Percentiles rank a stretch among this genome's conserved stretches.
Conservation (phyloP, 192 early-diverging fungal species). For the Mortierella antarctica region DNA sequence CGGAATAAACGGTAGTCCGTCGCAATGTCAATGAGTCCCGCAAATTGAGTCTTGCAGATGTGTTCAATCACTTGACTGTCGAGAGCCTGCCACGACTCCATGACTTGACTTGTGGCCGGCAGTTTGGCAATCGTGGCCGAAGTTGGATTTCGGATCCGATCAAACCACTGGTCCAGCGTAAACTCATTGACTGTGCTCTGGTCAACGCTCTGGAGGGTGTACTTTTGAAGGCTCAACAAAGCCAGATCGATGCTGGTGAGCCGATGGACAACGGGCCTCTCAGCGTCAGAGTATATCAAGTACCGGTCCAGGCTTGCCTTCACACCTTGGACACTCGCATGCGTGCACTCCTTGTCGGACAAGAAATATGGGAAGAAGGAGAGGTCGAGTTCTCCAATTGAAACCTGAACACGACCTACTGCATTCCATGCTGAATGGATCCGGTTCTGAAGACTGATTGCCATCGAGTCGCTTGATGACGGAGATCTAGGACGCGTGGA, state of each 20-base stretch:
- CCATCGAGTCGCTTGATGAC: not conserved
- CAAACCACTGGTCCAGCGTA: constrained; percentile 49
- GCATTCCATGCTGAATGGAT: constrained; percentile 28
- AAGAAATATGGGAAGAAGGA: constrained; percentile 52
- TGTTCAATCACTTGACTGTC: constrained; percentile 37
- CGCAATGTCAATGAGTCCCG: constrained; percentile 43
- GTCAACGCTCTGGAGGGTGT: constrained; percentile 27
- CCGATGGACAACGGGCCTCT: constrained; percentile 29
- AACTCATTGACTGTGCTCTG: constrained; percentile 10
- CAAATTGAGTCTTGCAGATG: constrained; percentile 44
- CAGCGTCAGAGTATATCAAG: constrained; percentile 7
- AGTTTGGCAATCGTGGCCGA: constrained; percentile 43
- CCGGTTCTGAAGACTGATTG: not conserved
- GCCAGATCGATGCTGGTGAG: constrained; percentile 17
- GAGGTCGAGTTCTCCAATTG: constrained; percentile 27
- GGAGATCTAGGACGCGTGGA: not conserved
- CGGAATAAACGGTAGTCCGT: constrained; percentile 48
- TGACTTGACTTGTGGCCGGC: constrained; percentile 34
- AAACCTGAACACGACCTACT: constrained; percentile 32
- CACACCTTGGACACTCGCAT: constrained; percentile 40
- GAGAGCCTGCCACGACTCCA: constrained; percentile 49
- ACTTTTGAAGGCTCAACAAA: constrained; percentile 35
- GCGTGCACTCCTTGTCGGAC: constrained; percentile 50
- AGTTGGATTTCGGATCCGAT: constrained; percentile 39
- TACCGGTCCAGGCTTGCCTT: constrained; percentile 27